Base-by-base conservation (phyloP, 1,284 basidiomycete genomes). In the Leccinum ponderosum region DNA sequence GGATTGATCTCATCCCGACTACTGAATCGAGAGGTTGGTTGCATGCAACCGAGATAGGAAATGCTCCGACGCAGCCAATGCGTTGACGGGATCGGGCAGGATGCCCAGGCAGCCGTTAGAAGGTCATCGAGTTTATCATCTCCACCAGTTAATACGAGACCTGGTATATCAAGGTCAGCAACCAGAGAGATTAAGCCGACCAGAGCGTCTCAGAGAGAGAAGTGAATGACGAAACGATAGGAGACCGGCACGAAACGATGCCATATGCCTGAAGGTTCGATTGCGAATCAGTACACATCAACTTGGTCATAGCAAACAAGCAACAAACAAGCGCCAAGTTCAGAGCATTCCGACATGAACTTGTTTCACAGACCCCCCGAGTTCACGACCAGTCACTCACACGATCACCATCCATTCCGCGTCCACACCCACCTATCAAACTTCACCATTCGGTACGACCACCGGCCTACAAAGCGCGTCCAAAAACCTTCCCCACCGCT, bases 81-180 rank as follows among this genome's bases (percentile, higher is more conserved):
- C 57, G 35, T 69, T 71, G 27, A 61, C 20, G 5, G 65, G 60
- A 60, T 69, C 58, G 2, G 69, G 66, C 20, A 65, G 64, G 15
- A 72, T 54, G 22, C 69, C 70, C 15, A 71, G 48, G 8, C 65
- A 61, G 5, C 68, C 71, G 27, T 73, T 71, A 72, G 33, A 27
- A 61, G 58, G 9, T 62, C 58, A 31, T 44, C 50, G 31, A 68
- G 54, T n/a, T 29, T 31, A 20, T 25, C 50, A 17, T 66, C 58
- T 5, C 66, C 66, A 17, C 66, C 66, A 25, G 65, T 7, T 53
- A 59, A 65, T 7, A 65, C 62, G 12, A 65, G 62, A 27, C 51
- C 62, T 65, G 11, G 17, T 29, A 15, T 8, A 25, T 31, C 27
- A n/a, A 29, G 11, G 25, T 39, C 25, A 52, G 4, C 20, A 4